These are phyloP conservation scores for Chaetomium tenue DNA, from an alignment of 495 filamentous ascomycete genomes.

Conservation along the genomic window DNA sequence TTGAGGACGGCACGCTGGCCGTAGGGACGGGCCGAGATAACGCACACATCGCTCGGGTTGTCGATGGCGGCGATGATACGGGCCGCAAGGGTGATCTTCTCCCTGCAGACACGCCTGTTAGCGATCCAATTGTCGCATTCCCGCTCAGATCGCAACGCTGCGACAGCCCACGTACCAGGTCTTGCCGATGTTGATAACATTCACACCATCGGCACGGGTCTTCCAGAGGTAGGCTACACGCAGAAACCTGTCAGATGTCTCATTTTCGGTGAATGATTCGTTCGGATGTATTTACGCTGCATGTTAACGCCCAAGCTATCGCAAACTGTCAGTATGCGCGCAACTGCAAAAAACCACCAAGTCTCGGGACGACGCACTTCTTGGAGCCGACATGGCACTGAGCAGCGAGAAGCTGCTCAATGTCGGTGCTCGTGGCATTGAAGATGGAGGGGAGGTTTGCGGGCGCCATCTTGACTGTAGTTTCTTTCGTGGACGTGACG, in stretches of 20 bases:
- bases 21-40: constrained; percentile 98
- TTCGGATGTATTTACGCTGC: constrained; percentile 57
- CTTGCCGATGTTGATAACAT: constrained; percentile 99
- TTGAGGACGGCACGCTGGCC: constrained; percentile 99
- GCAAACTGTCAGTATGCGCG: constrained; percentile 23
- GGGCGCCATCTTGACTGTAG: constrained; percentile 83
- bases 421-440: constrained; percentile 70
- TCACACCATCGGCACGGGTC: constrained; percentile 95
- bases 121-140: background rate
- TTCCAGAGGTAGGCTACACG: constrained; percentile 86
- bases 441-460: constrained; percentile 85
- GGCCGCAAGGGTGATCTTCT: constrained; percentile 98
- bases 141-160: background rate
- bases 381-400: constrained; percentile 97
- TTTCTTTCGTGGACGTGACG: constrained; percentile 44
- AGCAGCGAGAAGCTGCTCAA: constrained; percentile 97
- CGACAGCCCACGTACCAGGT: constrained; percentile 76
- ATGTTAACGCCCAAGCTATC: constrained; percentile 83
- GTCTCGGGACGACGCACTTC: constrained; percentile 53
- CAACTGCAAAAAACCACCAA: background rate
- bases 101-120: constrained; percentile 56
- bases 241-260: constrained; percentile 24
- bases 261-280: constrained; percentile 4
- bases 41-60: constrained; percentile 98
- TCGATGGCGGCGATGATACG: constrained; percentile 98